Base-by-base conservation (phyloP, 75 land plant species). In the Isoetes taiwanensis region DNA sequence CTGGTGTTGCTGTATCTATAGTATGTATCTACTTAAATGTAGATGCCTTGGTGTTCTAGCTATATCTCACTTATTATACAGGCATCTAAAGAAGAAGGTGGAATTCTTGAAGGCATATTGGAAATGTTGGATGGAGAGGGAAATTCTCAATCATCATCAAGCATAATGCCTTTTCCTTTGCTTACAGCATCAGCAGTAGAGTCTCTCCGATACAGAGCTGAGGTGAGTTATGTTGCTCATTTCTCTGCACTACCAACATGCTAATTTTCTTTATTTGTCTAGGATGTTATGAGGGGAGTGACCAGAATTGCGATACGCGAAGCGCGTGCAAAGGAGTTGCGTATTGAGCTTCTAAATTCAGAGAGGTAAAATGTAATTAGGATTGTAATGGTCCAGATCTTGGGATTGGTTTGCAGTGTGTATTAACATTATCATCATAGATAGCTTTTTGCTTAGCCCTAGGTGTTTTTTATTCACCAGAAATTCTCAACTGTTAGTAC, bases 261-360 rank as follows among this genome's bases (percentile, higher is more conserved):
- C 12, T 17, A 40, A 46, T 43, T n/a, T 34, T 20, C 29, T 26
- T 4, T 1, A 41, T 31, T 41, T 28, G 42, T 58, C 2, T 70
- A 86, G 93, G 97, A 91, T 66, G 76, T 91, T 35, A 76, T 73
- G 11, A 74, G 77, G 66, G 74, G 95, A 57, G 81, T 91, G 40
- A 91, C 97, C 24, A 91, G 74, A 58, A 30, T 80, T 65, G 84
- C 78, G 11, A 68, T 91, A 14, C 75, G 73, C 63, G 95, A 91
- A 71, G 72, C 97, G 10, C 76, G 89, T 28, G 91, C 87, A 16
- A 86, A 79, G 69, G 97, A 87, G 70, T 61, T 91, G 48, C 71
- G 86, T 57, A 85, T 88, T 65, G 97, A 91, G 67, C 83, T 91
- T 68, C 69, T 91, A 12, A 91, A 90, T 46, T 90, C 97, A 28